Evolutionary conservation across 2,329 filamentous ascomycete genomes (phyloP).

Genomic region (Aspergillus novofumigatus): DNA sequence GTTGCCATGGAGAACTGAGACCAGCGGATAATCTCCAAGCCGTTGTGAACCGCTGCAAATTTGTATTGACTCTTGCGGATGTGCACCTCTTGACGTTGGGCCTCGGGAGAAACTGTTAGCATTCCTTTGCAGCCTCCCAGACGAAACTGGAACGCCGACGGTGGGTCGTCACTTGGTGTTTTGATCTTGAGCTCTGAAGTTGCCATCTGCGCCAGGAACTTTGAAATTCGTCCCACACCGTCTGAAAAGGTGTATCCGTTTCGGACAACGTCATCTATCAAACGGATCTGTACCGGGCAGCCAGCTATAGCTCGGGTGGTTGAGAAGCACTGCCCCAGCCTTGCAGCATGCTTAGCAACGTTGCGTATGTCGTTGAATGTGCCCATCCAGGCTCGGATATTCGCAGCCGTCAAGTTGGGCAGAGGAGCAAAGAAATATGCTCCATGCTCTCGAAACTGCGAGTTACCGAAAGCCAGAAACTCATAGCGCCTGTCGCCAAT

Average conservation of each 20-base stretch:
- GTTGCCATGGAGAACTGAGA: conserved; percentile 73
- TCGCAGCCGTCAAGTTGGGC: conserved; percentile 61
- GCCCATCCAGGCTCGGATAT: conserved; percentile 85
- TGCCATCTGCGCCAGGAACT: conserved; percentile 68
- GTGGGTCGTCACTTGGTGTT: conserved; percentile 51
- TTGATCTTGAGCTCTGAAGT: conserved; percentile 63
- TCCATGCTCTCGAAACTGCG: conserved; percentile 85
- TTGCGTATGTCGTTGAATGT: conserved; percentile 73
- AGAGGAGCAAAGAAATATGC: conserved; percentile 87
- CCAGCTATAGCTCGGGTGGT: conserved; percentile 74
- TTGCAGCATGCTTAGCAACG: conserved; percentile 84
- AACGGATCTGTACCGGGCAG: conserved; percentile 54
- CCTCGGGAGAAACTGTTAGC: conserved; percentile 68
- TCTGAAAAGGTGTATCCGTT: conserved; percentile 77
- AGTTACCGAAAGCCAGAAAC: conserved; percentile 92
- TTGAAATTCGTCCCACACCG: conserved; percentile 89
- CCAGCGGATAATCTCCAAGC: conserved; percentile 79
- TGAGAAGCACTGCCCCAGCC: conserved; percentile 92
- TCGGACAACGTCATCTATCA: conserved; percentile 65
- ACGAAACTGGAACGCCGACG: conserved; percentile 87
- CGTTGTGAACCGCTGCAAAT: conserved; percentile 67
- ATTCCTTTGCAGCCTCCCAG: conserved; percentile 92
- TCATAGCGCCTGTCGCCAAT: conserved; percentile 79
- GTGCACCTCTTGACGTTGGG: conserved; percentile 64
- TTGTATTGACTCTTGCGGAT: conserved; percentile 85